These are phyloP conservation scores for Phanerochaete carnosa DNA, from an alignment of 768 basidiomycete species.

Conservation along the genomic window DNA sequence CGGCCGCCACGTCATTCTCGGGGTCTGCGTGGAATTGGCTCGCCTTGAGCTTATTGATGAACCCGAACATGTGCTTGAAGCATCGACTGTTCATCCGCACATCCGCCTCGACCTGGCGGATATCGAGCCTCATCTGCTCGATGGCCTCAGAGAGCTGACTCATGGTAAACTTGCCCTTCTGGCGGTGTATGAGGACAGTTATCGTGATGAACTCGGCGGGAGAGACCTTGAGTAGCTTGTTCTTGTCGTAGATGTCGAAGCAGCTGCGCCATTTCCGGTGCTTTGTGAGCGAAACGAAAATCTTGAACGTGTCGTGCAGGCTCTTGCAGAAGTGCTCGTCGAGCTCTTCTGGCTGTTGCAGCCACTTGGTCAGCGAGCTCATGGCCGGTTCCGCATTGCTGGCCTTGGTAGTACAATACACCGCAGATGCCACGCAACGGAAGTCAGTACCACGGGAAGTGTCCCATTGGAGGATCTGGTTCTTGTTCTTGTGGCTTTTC, in stretches of 20 bases:
- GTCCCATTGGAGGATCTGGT: slow-evolving; percentile 31
- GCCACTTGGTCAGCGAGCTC: slow-evolving; percentile 21
- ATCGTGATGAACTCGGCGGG: slow-evolving; percentile 69
- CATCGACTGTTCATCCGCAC: slow-evolving; percentile 63
- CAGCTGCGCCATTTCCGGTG: slow-evolving; percentile 31
- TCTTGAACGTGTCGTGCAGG: slow-evolving; percentile 41
- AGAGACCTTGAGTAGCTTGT: slow-evolving; percentile 44
- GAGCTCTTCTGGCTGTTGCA: slow-evolving; percentile 26
- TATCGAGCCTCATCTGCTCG: slow-evolving; percentile 47
- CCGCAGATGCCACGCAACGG: slow-evolving; percentile 27
- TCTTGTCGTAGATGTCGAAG: slow-evolving; percentile 29
- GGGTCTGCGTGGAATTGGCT: slow-evolving; percentile 9
- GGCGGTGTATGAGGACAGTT: slow-evolving; percentile 49
- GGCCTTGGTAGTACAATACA: slow-evolving; percentile 28
- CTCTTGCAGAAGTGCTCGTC: slow-evolving; percentile 26
- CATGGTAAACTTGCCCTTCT: slow-evolving; percentile 37
- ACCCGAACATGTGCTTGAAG: slow-evolving; percentile 51
- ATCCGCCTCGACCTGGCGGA: slow-evolving; percentile 57
- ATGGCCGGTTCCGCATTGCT: slow-evolving; percentile 17
- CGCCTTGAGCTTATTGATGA: slow-evolving; percentile 33
- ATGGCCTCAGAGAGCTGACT: slow-evolving; percentile 43
- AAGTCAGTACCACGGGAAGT: slow-evolving; percentile 36
- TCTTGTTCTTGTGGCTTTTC: not conserved
- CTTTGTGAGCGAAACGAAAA: slow-evolving; percentile 44
- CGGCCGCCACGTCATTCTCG: not conserved